Percentiles rank a stretch among this genome's conserved stretches.
Evolutionary conservation across 163 green algal genomes (phyloP).

Genomic region (Chlorella variabilis): DNA sequence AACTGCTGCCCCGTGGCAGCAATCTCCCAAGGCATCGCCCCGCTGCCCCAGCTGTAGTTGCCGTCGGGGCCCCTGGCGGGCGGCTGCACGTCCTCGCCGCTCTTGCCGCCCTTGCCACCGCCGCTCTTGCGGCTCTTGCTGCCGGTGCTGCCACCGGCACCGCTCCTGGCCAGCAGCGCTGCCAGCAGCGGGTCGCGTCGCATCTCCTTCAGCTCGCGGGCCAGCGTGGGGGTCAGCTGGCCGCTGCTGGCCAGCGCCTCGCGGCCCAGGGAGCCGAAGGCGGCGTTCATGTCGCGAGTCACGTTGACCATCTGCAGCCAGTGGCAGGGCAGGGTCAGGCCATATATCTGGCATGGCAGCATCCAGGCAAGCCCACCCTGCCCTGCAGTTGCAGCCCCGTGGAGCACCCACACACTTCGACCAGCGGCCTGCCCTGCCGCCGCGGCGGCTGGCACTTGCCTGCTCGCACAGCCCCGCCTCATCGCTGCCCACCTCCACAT

Average conservation of each 20-base stretch:
- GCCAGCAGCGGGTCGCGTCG: background rate
- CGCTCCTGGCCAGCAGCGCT: background rate
- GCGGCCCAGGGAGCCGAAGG: conserved; percentile 23
- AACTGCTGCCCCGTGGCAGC: conserved; percentile 49
- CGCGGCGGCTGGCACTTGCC: background rate
- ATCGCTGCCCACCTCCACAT: conserved; percentile 39
- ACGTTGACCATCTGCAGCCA: conserved; percentile 37
- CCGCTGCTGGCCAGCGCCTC: background rate
- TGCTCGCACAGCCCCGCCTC: conserved; percentile 9
- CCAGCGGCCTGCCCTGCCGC: too few relatives aligned
- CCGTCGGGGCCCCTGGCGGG: background rate
- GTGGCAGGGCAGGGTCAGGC: background rate
- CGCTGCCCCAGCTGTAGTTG: conserved; percentile 34
- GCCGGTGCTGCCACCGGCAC: background rate
- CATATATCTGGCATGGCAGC: too few relatives aligned
- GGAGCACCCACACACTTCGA: background rate
- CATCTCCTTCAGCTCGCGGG: background rate
- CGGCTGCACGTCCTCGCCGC: background rate
- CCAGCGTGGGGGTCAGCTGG: conserved; percentile 14
- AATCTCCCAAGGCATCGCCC: conserved; percentile 44
- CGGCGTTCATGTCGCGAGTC: conserved; percentile 44
- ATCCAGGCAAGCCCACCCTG: background rate
- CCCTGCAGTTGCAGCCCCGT: too few relatives aligned
- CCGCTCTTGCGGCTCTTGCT: background rate
- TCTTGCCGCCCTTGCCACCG: background rate